A percentile compares a stretch with the other conserved stretches of the same genome.
These are phyloP conservation scores for Dendrobium catenatum DNA, from an alignment of 106 monocot species.

Conservation along the genomic window DNA sequence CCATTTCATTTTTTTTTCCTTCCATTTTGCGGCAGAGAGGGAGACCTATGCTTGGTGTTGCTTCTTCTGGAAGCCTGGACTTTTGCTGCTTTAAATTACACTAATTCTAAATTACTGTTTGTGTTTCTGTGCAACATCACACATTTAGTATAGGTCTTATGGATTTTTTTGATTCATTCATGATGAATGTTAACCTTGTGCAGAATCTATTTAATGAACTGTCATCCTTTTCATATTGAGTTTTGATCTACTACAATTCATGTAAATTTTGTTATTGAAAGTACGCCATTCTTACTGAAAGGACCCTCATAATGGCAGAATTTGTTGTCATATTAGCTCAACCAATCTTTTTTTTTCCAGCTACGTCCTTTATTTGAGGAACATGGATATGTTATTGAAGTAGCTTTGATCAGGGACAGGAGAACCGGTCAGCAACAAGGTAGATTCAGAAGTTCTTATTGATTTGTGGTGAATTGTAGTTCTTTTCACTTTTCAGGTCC, in stretches of 20 bases:
- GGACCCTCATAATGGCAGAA: not conserved
- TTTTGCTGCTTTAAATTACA: not conserved
- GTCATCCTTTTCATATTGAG: not conserved
- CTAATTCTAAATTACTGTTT: not conserved
- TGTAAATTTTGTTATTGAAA: not conserved
- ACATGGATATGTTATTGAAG: slow-evolving; percentile 95
- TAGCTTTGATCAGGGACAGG: slow-evolving; percentile 89
- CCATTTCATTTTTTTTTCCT: not conserved
- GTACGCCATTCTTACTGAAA: not conserved
- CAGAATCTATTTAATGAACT: not conserved
- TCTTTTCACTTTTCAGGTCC: slow-evolving; percentile 59
- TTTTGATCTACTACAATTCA: not conserved
- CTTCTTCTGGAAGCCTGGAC: not conserved
- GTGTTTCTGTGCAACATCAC: not conserved
- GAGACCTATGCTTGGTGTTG: not conserved
- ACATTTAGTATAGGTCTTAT: not conserved
- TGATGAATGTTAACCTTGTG: not conserved
- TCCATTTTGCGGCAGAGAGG: not conserved
- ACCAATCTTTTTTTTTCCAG: slow-evolving; percentile 18
- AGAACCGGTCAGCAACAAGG: slow-evolving; percentile 95
- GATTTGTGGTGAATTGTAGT: slow-evolving; percentile 12
- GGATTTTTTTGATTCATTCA: not conserved
- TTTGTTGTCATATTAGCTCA: not conserved
- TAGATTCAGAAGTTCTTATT: slow-evolving; percentile 22
- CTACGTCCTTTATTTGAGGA: slow-evolving; percentile 93